Evolutionary conservation across 495 filamentous ascomycete genomes (phyloP), one percentile per base, ranked within the genome.

Genomic region (Penicillium roqueforti): DNA sequence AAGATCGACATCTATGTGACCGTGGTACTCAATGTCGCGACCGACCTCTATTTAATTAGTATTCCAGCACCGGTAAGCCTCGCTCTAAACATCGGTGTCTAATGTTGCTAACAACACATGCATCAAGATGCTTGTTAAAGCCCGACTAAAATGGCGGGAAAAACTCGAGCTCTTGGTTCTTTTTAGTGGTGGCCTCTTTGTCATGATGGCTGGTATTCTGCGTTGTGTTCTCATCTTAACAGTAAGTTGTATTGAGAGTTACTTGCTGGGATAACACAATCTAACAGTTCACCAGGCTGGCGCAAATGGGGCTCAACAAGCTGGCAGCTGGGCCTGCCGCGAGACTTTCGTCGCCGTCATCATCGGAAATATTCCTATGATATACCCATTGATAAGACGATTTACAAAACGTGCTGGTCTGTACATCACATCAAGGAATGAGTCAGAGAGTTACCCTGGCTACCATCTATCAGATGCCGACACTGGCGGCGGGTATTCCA

Each of bases 301-400:
- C 23, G 71, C 72, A 20, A 74, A 80, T 59, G 71, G 70, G 48
- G 77, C 78, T 46, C 62, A 73, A 32, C 74, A 82, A 71, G 79
- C 80, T 7, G 80, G 81, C 36, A 76, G 73, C 68, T 86, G 83
- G 83, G 80, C 83, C 45, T 77, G 80, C 55, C 81, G 82, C 44
- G 83, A 85, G 56, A 83, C 81, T 32, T 85, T 86, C 56, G 79
- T 85, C 45, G 80, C 79, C 2, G 74, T 84, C 26, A 61, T 83
- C 23, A 75, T 85, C 48, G 77, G 76, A 55, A 86, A 85, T 61
- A 61, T 79, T 19, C 83, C 83, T 6, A 83, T 85, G 77, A 70
- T 86, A 32, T 81, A 82, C 53, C 80, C 81, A 1, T 56, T 82
- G 7, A 58, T 79, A 53, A 74, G 74, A 3, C 67, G 75, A 2